Base-by-base conservation (phyloP, 371 early-diverging fungal species). In the Umbelopsis sp. region DNA sequence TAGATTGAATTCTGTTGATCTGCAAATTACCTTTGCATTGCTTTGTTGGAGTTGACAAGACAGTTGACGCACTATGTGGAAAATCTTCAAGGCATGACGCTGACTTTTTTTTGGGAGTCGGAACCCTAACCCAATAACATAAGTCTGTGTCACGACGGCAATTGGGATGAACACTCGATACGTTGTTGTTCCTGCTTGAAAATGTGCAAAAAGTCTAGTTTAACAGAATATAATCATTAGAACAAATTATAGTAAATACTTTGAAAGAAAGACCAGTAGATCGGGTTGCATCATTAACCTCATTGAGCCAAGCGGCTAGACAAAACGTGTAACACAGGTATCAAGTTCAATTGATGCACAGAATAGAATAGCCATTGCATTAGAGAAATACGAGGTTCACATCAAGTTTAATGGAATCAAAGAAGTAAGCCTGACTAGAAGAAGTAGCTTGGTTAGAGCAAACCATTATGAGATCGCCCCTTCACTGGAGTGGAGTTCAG, bases 21-120 rank as follows among this genome's bases (percentile, higher is more conserved):
- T 48, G n/a, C 18, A n/a, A 48, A 48, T n/a, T 48, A 48, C 48
- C 48, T 48, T 48, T 48, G 48, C 48, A 48, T 48, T 48, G 48
- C 48, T 48, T 12, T 48, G 20, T 48, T 48, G 48, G 48, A 48
- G 48, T 7, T 16, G 48, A 20, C 48, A 1, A 48, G 48, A 48
- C 48, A 48, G 48, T 41, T 41, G 41, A 41, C 38, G 38, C 38
- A 38, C 38, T 38, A 7, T 10, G 10, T 7, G 48, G 48, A 48
- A 48, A 48, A 48, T 48, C 48, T 48, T 20, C 48, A 16, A 48
- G 41, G 48, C 48, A 48, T 48, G 48, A 20, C 48, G 48, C 48
- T 48, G 16, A 16, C 18, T 3, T 16, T 48, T n/a, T 20, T n/a
- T 45, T 22, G 22, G 45, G 4, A 16, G n/a, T 20, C 16, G 3